phyloP scores from a whole-genome alignment of 2,329 filamentous ascomycete genomes.

The Trichoderma citrinoviride region DNA sequence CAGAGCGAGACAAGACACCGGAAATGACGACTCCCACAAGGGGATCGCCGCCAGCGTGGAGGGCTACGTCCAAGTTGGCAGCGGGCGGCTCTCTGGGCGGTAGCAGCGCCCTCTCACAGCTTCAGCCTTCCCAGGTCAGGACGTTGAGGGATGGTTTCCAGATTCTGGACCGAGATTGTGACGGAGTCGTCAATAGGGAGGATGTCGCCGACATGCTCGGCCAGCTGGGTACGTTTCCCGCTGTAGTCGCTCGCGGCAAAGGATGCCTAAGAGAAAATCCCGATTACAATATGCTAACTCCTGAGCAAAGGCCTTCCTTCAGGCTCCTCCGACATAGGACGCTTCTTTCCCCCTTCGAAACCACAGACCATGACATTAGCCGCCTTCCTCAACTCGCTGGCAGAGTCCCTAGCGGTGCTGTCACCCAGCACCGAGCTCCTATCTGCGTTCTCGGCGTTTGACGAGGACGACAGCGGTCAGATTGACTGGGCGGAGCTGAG shows the following conservation, averaged over 20 bases:
- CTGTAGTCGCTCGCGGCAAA: not conserved
- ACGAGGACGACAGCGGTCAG: conserved; percentile 92
- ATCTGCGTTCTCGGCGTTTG: conserved; percentile 91
- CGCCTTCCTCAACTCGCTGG: conserved; percentile 79
- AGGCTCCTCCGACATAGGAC: conserved; percentile 65
- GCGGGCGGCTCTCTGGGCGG: conserved; percentile 46
- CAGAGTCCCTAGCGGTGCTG: conserved; percentile 68
- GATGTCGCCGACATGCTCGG: conserved; percentile 85
- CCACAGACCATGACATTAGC: conserved; percentile 77
- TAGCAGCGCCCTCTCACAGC: conserved; percentile 62
- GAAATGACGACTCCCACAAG: conserved; percentile 41
- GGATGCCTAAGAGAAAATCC: not conserved
- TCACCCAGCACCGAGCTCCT: conserved; percentile 77
- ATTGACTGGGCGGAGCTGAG: conserved; percentile 80
- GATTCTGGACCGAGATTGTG: conserved; percentile 85
- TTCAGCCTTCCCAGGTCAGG: conserved; percentile 79
- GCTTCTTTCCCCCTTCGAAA: conserved; percentile 75
- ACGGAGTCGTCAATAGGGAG: conserved; percentile 75
- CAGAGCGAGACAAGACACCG: conserved; percentile 28
- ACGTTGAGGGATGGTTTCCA: conserved; percentile 91
- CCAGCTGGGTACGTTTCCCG: conserved; percentile 62
- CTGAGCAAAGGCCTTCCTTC: conserved; percentile 66
- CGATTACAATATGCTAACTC: not conserved
- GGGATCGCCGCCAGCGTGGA: conserved; percentile 32
- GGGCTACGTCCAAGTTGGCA: conserved; percentile 36